These are phyloP conservation scores for Proliferodiscus dingleyae DNA, from an alignment of 2,329 filamentous ascomycete species.

Conservation along the genomic window DNA sequence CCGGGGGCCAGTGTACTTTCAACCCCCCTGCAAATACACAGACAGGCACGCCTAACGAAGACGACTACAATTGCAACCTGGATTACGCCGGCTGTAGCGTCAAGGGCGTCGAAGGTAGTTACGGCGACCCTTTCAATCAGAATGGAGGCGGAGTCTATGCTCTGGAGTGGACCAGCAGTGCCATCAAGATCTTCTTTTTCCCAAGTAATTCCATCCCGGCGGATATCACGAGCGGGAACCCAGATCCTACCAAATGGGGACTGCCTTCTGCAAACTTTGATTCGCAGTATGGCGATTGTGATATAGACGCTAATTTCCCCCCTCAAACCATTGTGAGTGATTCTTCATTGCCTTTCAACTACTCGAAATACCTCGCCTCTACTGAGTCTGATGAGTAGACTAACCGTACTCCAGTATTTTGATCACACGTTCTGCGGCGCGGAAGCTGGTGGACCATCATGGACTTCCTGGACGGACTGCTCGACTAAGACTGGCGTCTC, in stretches of 20 bases:
- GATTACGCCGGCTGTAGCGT: constrained; percentile 38
- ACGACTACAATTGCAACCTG: constrained; percentile 34
- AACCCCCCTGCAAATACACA: constrained; percentile 8
- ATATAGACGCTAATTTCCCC: constrained; percentile 65
- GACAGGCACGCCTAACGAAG: constrained; percentile 29
- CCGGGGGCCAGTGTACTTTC: constrained; percentile 18
- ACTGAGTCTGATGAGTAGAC: not conserved
- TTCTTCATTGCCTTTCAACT: not conserved
- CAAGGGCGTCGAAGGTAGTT: constrained; percentile 33
- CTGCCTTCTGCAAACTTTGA: constrained; percentile 58
- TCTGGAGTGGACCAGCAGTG: constrained; percentile 50
- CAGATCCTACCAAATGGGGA: constrained; percentile 64
- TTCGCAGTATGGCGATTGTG: constrained; percentile 49
- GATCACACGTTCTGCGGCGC: constrained; percentile 82
- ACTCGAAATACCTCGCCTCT: not conserved
- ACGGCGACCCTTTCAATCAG: constrained; percentile 23
- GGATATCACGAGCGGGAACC: constrained; percentile 53
- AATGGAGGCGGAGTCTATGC: constrained; percentile 46
- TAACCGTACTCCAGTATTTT: constrained; percentile 38
- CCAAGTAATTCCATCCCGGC: constrained; percentile 68
- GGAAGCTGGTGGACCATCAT: constrained; percentile 63
- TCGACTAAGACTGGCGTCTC: constrained; percentile 56
- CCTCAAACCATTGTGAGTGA: constrained; percentile 61
- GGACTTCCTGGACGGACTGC: constrained; percentile 37
- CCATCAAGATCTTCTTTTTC: constrained; percentile 48